Evolutionary conservation across 495 filamentous ascomycete species (phyloP).

Genomic region (Hypoxylon trugodes): DNA sequence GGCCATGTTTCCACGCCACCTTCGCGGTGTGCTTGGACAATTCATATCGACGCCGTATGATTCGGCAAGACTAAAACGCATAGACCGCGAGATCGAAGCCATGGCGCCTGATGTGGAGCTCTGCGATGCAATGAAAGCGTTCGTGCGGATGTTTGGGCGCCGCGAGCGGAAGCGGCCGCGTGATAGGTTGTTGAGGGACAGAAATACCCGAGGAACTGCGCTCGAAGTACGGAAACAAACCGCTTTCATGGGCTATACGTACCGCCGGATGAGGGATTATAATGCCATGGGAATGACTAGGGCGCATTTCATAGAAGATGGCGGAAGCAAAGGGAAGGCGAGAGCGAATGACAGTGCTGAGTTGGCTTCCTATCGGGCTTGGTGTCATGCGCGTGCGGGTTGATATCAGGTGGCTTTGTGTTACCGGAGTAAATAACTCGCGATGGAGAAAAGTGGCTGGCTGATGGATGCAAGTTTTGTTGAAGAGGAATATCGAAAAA

Average conservation of each 20-base stretch:
- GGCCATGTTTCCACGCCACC: constrained; percentile 44
- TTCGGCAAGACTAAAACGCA: constrained; percentile 49
- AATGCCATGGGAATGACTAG: neutral
- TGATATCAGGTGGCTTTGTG: constrained; percentile 1
- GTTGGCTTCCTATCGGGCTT: constrained; percentile 32
- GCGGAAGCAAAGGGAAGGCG: constrained; percentile 19
- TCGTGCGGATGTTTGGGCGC: constrained; percentile 48
- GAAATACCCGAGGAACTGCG: constrained; percentile 64
- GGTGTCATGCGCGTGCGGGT: constrained; percentile 22
- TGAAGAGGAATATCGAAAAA: neutral
- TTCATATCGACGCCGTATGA: constrained; percentile 57
- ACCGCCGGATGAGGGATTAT: constrained; percentile 57
- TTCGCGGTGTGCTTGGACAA: constrained; percentile 51
- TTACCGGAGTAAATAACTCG: neutral
- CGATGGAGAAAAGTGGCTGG: neutral
- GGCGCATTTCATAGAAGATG: constrained; percentile 2
- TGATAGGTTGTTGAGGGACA: constrained; percentile 82
- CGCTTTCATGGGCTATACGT: constrained; percentile 92
- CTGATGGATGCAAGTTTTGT: neutral
- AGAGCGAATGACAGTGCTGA: constrained; percentile 16
- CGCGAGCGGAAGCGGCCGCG: constrained; percentile 76
- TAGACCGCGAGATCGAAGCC: constrained; percentile 57
- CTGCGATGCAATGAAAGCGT: constrained; percentile 49
- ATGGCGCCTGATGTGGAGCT: constrained; percentile 35
- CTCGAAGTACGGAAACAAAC: constrained; percentile 80